A percentile compares a stretch with the other conserved stretches of the same genome.
Conservation (phyloP, 176 grass and related monocot species). For the Lolium multiflorum region DNA sequence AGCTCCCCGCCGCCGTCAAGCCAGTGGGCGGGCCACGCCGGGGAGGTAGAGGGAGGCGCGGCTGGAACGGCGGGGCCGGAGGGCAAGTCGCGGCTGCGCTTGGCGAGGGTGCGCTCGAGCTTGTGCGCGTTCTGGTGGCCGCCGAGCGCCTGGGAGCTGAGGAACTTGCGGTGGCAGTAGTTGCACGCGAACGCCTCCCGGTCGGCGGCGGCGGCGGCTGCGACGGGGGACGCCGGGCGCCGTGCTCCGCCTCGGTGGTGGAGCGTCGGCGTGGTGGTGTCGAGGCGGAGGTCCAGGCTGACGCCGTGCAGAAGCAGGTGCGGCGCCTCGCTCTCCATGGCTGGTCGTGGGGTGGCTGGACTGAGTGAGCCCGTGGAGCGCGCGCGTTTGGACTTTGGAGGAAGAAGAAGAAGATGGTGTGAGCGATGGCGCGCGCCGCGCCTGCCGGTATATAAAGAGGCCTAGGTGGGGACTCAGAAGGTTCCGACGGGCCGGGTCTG, state of each 20-base stretch:
- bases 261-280: neutral
- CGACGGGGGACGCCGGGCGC: neutral
- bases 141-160: conserved; percentile 89
- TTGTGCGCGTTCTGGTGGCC: conserved; percentile 99
- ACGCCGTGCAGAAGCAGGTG: conserved; percentile 31
- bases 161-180: conserved; percentile 87
- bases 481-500: too few species aligned
- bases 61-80: neutral
- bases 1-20: neutral
- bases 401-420: too few species aligned
- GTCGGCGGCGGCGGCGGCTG: neutral
- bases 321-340: conserved; percentile 42
- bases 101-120: conserved; percentile 88
- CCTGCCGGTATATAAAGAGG: too few species aligned
- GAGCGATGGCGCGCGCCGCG: too few species aligned
- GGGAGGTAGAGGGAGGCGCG: neutral
- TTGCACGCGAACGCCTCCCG: conserved; percentile 79
- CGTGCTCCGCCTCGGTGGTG: neutral
- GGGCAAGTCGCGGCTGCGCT: conserved; percentile 53
- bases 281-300: conserved; percentile 66
- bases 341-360: too few species aligned
- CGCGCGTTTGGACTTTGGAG: too few species aligned
- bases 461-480: too few species aligned
- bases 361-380: too few species aligned
- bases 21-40: neutral